These are phyloP conservation scores for Holtermannia corniformis DNA, from an alignment of 768 basidiomycete genomes.

Conservation along the genomic window DNA sequence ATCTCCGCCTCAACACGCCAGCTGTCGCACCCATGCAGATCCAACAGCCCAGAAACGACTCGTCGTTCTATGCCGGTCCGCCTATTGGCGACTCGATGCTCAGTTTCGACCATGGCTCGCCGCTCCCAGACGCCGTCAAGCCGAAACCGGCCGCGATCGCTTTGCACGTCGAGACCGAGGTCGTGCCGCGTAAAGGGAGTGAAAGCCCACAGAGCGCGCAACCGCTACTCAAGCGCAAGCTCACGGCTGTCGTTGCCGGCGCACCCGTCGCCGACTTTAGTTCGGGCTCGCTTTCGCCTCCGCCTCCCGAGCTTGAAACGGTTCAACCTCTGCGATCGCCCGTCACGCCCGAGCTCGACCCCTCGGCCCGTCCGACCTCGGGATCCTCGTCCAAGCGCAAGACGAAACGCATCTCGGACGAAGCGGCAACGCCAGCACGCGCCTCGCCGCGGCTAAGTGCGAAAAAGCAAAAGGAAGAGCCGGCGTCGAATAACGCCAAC, in stretches of 20 bases:
- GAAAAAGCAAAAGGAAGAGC: too few relatives aligned
- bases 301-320: neutral
- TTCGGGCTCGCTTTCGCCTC: neutral
- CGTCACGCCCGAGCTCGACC: neutral
- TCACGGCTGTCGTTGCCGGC: neutral
- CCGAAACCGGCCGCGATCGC: neutral
- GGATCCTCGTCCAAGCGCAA: neutral
- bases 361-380: neutral
- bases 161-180: neutral
- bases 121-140: too few relatives aligned
- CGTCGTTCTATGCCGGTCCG: neutral
- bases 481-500: too few relatives aligned
- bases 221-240: neutral
- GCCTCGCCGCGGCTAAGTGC: neutral
- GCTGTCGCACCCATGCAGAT: neutral
- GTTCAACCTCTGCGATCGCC: neutral
- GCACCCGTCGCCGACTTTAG: neutral
- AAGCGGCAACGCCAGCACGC: neutral
- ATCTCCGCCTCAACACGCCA: constrained; percentile 30
- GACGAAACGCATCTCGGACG: neutral
- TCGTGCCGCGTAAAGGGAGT: neutral
- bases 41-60: neutral
- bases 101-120: too few relatives aligned
- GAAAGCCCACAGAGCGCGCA: neutral
- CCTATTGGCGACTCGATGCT: neutral